Conservation (phyloP, 306 rosid species). For the Begonia fuchsioides region DNA sequence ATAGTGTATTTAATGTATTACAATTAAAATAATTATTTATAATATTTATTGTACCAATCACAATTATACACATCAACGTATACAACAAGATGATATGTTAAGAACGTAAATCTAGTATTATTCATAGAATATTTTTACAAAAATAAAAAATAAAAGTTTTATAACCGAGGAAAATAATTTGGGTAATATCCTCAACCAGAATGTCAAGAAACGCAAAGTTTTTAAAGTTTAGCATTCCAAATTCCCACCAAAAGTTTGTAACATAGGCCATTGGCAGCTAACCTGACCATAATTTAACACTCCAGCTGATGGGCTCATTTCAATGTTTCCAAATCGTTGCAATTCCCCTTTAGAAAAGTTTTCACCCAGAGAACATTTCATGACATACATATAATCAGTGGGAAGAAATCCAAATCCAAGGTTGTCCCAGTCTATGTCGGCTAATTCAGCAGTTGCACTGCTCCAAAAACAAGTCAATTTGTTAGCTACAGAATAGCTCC, state of each 20-base stretch:
- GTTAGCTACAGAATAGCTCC: background rate
- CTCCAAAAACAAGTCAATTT: constrained; percentile 4
- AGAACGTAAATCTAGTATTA: no score
- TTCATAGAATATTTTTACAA: no score
- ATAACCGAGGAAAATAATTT: no score
- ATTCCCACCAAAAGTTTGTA: background rate
- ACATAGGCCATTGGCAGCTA: constrained; percentile 7
- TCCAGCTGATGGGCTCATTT: constrained; percentile 79
- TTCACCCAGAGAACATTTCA: constrained; percentile 57
- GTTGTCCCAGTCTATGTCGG: constrained; percentile 74
- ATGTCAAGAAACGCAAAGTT: background rate
- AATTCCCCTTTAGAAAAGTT: constrained; percentile 64
- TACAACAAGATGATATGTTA: no score
- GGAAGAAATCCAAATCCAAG: constrained; percentile 68
- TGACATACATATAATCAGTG: constrained; percentile 79
- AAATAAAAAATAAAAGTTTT: no score
- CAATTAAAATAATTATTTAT: no score
- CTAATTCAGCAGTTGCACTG: constrained; percentile 35
- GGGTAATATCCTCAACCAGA: no score
- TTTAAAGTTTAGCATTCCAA: constrained; percentile 1
- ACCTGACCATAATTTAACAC: constrained; percentile 95
- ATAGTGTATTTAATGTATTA: no score
- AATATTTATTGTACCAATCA: no score
- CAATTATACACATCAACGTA: no score
- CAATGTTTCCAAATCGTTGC: constrained; percentile 79